Evolutionary conservation across 179 eudicot species (phyloP), one percentile per base, ranked within the genome.

Genomic region (Amaranthus tricolor): DNA sequence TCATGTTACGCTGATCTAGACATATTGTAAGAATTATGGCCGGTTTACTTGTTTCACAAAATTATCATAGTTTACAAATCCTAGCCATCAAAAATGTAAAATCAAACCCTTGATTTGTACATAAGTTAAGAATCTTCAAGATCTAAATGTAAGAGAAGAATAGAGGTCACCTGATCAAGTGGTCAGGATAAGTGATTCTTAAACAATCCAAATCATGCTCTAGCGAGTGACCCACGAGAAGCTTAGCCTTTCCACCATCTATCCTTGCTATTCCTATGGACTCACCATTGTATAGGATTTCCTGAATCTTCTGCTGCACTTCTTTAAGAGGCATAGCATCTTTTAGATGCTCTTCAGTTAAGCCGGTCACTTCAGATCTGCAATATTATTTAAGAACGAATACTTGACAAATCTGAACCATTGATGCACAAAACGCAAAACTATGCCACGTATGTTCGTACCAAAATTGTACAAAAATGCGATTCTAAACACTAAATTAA

Each of bases 201-300:
- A 92, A 83, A 82, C 91, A 84, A 73, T 85, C 84, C 82, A 92
- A 76, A 71, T 92, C 93, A 66, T 84, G 81, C 44, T 85, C 87
- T 69, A 90, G 68, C n/a, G 82, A 77, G 79, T 92, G 97, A 68
- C 97, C 97, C 74, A 90, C 89, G 71, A 92, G 95, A 86, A 89
- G 82, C 76, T 78, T 84, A 64, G 93, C 93, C 71, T 77, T 89
- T 73, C 93, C 95, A 66, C 95, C 88, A 78, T 84, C 76, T 80
- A 85, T 50, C 61, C 92, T 77, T 58, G 81, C 77, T 45, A 63
- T 85, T 70, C 79, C 82, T 47, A 82, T 74, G 40, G 80, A 82
- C 73, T 89, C 92, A 12, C 91, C 92, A 63, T 90, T 89, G 70
- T 80, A 81, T 74, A 91, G 80, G 75, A 88, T 85, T 59, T 82